Base-by-base conservation (phyloP, 202 grass and related monocot species). In the Panicum hallii region DNA sequence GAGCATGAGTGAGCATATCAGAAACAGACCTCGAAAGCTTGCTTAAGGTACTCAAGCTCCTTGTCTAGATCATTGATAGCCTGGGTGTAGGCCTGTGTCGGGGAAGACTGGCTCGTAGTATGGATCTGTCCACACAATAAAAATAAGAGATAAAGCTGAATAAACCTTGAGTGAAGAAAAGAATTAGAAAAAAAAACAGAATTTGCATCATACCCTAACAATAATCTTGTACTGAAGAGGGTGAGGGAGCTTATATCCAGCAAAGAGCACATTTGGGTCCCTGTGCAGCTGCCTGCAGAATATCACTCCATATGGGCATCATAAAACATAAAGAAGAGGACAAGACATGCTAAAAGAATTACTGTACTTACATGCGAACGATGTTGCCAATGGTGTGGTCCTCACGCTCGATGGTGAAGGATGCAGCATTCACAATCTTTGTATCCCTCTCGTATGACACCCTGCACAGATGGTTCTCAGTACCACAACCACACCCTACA, bases 341-440 rank as follows among this genome's bases (percentile, higher is more conserved):
- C 11, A 62, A 54, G 5, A 47, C 30, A 67, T 28, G 8, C 26
- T 30, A 48, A 47, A 12, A n/a, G 23, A 22, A 14, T 15, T 32
- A 13, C 0, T 62, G 42, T 47, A 47, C 67, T 20, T 55, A 98
- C 95, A 95, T 98, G 77, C 95, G 91, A 50, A 98, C 80, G 48
- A 98, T 98, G 74, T 98, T 98, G 69, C 95, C 95, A 11, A 95
- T 81, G 19, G 95, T 98, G 80, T 98, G 95, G 83, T 98, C 95
- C 87, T 98, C 95, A 13, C 91, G 93, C 84, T 98, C 95, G 15
- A 98, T 77, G 52, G 92, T 95, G 83, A 98, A 98, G 6, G 95
- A 93, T 13, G 89, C 91, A 23, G 95, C 95, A 70, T 98, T 98
- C 42, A 95, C 93, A 41, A 98, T 98, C 90, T 98, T 98, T 7